phyloP scores from a whole-genome alignment of 2,329 filamentous ascomycete genomes.

The Corinectria fuckeliana region DNA sequence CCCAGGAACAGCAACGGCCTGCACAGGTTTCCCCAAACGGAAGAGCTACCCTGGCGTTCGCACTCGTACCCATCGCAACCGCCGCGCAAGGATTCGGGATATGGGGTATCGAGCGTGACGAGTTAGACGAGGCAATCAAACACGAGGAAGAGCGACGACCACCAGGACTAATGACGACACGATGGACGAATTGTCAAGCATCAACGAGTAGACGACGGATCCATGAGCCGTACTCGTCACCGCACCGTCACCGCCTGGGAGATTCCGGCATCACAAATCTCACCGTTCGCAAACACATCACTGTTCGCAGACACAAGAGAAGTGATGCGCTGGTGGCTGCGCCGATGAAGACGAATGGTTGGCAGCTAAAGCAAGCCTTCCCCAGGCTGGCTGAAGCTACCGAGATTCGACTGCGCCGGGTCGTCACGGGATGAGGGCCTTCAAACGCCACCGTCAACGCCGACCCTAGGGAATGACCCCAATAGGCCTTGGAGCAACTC shows the following conservation, averaged over 20 bases:
- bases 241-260: background rate
- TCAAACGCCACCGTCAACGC: background rate
- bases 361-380: background rate
- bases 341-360: background rate
- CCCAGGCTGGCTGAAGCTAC: background rate
- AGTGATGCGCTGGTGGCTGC: background rate
- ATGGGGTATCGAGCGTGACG: slow-evolving; percentile 18
- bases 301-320: background rate
- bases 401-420: background rate
- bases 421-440: background rate
- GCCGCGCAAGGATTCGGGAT: slow-evolving; percentile 15
- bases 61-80: slow-evolving; percentile 11
- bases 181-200: background rate
- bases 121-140: slow-evolving; percentile 18
- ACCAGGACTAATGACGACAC: slow-evolving; percentile 20
- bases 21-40: slow-evolving; percentile 1
- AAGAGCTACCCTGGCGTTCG: slow-evolving; percentile 2
- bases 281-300: too few species aligned
- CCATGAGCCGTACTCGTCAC: too few species aligned
- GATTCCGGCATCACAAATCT: background rate
- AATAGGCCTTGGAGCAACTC: background rate
- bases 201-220: background rate
- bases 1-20: slow-evolving; percentile 6
- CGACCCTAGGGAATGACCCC: background rate
- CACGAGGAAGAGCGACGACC: slow-evolving; percentile 13